Base-by-base conservation (phyloP, 1,284 basidiomycete genomes). In the Cutaneotrichosporon cavernicola region DNA sequence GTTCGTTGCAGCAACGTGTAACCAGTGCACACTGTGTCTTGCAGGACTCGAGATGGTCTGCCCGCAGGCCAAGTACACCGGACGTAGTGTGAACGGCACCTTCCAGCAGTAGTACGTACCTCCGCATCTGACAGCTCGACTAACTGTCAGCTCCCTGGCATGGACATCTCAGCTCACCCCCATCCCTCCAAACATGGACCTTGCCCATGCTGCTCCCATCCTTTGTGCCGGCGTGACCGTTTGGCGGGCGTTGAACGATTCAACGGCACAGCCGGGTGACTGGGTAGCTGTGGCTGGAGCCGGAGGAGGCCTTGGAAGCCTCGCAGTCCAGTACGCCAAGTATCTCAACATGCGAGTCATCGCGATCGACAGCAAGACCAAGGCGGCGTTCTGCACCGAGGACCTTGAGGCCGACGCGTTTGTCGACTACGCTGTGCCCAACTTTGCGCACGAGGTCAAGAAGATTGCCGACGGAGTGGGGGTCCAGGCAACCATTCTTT, bases 161-260 rank as follows among this genome's bases (percentile, higher is more conserved):
- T 90, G 81, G 73, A 86, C 88, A 26, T 81, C 85, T 64, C 85
- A 86, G 69, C 87, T 94, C 40, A 90, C 90, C 0, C 87, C 86
- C 11, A 90, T 92, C 70, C 91, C 90, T 5, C 84, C 87, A 0
- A 10, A 40, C 40, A 74, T 93, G 49, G 82, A 84, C 58, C 86
- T 88, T 67, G 83, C 85, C n/a, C 85, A 85, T n/a, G 91, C 91
- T 26, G 90, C 91, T 2, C 90, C 91, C 4, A 86, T 93, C 66
- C 86, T 92, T 14, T 94, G 91, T 71, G 89, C 90, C n/a, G 89
- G 77, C 67, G 72, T 71, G 4, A 80, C 78, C 18, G 75, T 76
- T 32, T 93, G 92, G 79, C 88, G 90, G 70, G 92, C 91, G 0
- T 82, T 94, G 72, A 91, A 91, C 77, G 85, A 90, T 76, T 86